phyloP scores from a whole-genome alignment of 352 stramenopile genomes.

The Globisporangium nunn region DNA sequence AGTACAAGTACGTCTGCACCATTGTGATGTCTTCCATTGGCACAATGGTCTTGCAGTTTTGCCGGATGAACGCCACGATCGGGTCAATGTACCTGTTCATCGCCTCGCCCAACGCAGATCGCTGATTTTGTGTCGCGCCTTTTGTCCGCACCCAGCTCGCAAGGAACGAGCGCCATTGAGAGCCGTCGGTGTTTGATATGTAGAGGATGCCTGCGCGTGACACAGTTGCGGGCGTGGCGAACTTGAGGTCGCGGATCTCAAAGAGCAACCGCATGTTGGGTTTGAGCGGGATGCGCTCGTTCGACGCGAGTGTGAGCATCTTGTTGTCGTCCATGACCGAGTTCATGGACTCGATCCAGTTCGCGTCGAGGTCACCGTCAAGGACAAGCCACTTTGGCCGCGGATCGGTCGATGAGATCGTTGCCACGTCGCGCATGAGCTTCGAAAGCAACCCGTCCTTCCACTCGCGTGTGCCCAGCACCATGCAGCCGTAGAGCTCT shows the following conservation, averaged over 20 bases:
- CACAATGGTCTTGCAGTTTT: constrained; percentile 86
- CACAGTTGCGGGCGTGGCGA: constrained; percentile 92
- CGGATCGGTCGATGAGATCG: constrained; percentile 44
- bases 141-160: constrained; percentile 87
- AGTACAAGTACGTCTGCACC: constrained; percentile 90
- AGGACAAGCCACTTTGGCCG: constrained; percentile 93
- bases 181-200: constrained; percentile 88
- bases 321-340: constrained; percentile 89
- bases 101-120: constrained; percentile 37
- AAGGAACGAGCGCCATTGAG: constrained; percentile 91
- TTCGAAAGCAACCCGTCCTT: constrained; percentile 93
- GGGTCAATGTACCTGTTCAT: constrained; percentile 87
- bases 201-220: constrained; percentile 94
- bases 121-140: constrained; percentile 45
- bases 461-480: constrained; percentile 92
- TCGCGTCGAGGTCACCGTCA: constrained; percentile 86
- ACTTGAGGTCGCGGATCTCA: constrained; percentile 93
- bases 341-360: constrained; percentile 90
- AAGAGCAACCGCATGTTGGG: constrained; percentile 94
- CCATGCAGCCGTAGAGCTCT: constrained; percentile 95
- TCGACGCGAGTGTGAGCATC: constrained; percentile 88
- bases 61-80: constrained; percentile 80
- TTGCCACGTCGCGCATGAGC: constrained; percentile 90
- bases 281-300: constrained; percentile 94
- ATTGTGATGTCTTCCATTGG: constrained; percentile 88